Conservation (phyloP, 352 stramenopile genomes). For the Globisporangium echinulatum region DNA sequence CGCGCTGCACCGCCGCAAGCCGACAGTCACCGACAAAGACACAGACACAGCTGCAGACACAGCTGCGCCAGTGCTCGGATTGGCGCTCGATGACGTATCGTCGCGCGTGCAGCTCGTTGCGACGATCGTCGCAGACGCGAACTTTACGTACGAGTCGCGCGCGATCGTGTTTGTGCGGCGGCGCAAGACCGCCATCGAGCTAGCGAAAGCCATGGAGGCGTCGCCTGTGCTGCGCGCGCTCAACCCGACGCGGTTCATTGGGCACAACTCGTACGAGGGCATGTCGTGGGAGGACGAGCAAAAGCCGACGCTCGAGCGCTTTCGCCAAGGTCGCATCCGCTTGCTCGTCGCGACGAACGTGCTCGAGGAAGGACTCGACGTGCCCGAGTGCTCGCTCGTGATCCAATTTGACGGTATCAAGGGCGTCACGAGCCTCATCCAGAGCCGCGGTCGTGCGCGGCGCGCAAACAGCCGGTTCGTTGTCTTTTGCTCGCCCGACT, state of each 20-base stretch:
- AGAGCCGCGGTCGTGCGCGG: slow-evolving; percentile 64
- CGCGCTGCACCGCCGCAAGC: slow-evolving; percentile 7
- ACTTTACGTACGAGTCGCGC: slow-evolving; percentile 51
- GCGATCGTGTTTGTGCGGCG: slow-evolving; percentile 76
- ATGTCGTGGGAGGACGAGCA: slow-evolving; percentile 82
- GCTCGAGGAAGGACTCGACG: slow-evolving; percentile 71
- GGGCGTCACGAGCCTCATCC: slow-evolving; percentile 68
- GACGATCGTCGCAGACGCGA: slow-evolving; percentile 28
- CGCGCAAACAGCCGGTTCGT: slow-evolving; percentile 54
- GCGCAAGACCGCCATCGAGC: slow-evolving; percentile 55
- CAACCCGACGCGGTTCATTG: slow-evolving; percentile 72
- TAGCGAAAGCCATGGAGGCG: slow-evolving; percentile 62
- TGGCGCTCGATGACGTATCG: slow-evolving; percentile 29
- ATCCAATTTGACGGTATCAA: slow-evolving; percentile 72
- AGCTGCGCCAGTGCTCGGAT: too few species aligned
- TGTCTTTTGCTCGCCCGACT: slow-evolving; percentile 50
- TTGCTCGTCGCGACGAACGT: slow-evolving; percentile 77
- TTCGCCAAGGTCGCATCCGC: slow-evolving; percentile 57
- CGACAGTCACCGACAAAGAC: not conserved
- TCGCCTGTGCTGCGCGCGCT: slow-evolving; percentile 41
- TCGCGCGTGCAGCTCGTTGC: slow-evolving; percentile 50
- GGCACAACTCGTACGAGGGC: slow-evolving; percentile 74
- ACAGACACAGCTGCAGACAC: not conserved
- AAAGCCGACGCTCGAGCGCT: slow-evolving; percentile 56
- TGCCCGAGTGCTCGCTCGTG: slow-evolving; percentile 71